phyloP scores from a whole-genome alignment of 2,329 filamentous ascomycete species.

The Fusarium vanettenii region DNA sequence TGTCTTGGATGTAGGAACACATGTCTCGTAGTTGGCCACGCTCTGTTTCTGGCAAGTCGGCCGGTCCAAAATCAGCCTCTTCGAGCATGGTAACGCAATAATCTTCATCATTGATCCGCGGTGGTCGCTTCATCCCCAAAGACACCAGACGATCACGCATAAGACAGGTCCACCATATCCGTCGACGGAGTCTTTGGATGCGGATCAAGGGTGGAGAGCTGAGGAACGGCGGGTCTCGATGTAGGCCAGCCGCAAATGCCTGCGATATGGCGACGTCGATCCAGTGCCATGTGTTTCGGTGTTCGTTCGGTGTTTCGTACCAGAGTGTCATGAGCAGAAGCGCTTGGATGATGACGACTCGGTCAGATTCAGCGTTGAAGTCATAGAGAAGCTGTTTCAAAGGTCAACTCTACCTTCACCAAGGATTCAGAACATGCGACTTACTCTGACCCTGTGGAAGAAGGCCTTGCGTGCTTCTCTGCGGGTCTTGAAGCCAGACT shows the following conservation, averaged over 20 bases:
- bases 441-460: constrained; percentile 84
- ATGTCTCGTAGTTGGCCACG: background rate
- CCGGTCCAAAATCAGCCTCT: constrained; percentile 79
- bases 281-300: constrained; percentile 98
- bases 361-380: constrained; percentile 91
- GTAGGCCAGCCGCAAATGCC: constrained; percentile 90
- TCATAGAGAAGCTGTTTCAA: constrained; percentile 82
- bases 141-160: constrained; percentile 93
- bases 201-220: constrained; percentile 71
- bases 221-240: constrained; percentile 82
- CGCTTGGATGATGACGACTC: constrained; percentile 87
- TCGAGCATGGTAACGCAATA: constrained; percentile 91
- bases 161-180: constrained; percentile 97
- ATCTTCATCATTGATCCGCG: constrained; percentile 89
- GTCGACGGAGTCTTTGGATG: constrained; percentile 84
- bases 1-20: constrained; percentile 6
- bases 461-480: constrained; percentile 87
- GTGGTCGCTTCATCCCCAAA: constrained; percentile 89
- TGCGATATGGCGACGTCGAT: constrained; percentile 94
- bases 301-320: constrained; percentile 95
- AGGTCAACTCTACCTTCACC: background rate
- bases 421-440: fast-evolving
- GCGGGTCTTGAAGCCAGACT: constrained; percentile 80
- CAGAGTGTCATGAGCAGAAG: constrained; percentile 94
- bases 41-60: background rate